A percentile compares a stretch with the other conserved stretches of the same genome.
phyloP scores from a whole-genome alignment of 495 filamentous ascomycete genomes.

The Amniculicola lignicola region DNA sequence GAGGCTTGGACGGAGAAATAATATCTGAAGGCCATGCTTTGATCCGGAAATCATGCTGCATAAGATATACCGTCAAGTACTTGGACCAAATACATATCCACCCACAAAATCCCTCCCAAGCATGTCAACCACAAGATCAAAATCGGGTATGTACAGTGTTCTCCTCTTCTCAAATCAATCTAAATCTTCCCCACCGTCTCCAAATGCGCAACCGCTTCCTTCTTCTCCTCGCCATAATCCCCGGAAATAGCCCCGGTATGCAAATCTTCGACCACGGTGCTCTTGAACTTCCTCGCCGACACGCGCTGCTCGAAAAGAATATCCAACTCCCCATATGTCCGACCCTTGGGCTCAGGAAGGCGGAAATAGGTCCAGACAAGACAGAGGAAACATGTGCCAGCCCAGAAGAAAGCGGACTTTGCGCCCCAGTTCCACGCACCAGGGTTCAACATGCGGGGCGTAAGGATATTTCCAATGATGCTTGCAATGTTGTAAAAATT shows the following conservation, averaged over 20 bases:
- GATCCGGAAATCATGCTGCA: too few species aligned
- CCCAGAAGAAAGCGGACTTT: conserved; percentile 82
- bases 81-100: too few species aligned
- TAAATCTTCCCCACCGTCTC: conserved; percentile 12
- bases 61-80: too few species aligned
- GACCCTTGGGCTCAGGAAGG: conserved; percentile 67
- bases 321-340: conserved; percentile 72
- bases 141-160: not conserved
- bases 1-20: too few species aligned
- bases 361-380: conserved; percentile 74
- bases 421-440: conserved; percentile 72
- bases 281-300: conserved; percentile 62
- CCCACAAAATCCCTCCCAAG: too few species aligned
- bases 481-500: conserved; percentile 70
- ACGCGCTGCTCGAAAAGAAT: conserved; percentile 53
- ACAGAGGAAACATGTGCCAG: conserved; percentile 67
- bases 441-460: conserved; percentile 59
- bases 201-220: conserved; percentile 10
- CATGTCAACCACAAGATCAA: too few species aligned
- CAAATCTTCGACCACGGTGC: conserved; percentile 15
- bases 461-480: conserved; percentile 67
- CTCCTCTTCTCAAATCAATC: not conserved
- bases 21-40: too few species aligned
- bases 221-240: conserved; percentile 7
- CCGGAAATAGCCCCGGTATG: not conserved